Evolutionary conservation across 352 stramenopile genomes (phyloP), one percentile per base, ranked within the genome.

Genomic region (Thraustotheca clavata): DNA sequence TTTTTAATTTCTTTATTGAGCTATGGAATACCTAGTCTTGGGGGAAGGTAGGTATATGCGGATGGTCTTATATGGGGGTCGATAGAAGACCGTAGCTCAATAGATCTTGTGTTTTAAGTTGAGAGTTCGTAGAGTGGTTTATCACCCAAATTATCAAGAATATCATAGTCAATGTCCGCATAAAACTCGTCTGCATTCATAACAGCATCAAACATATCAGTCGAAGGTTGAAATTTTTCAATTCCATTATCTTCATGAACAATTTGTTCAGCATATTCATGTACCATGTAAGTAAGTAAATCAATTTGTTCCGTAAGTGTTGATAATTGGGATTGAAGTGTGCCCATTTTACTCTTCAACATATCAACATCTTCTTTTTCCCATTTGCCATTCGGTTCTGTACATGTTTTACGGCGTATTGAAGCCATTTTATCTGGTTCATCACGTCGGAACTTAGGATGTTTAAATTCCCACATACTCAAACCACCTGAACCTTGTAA

Each of bases 401-500:
- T 65, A 46, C 57, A 65, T 1, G 57, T 65, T 46, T 65, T 65
- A 12, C 57, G 57, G 11, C 57, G 57, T 34, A 65, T 65, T 6
- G 57, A 26, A 12, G 20, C 39, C n/a, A 65, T 50, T 33, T 65
- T 65, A 29, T 29, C 14, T 11, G 57, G 57, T 18, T n/a, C 35
- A 22, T 54, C 57, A 32, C 57, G 57, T 9, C 46, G 57, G 38
- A 65, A 65, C 41, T 65, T 65, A 32, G 57, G 36, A 46, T 65
- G 57, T 9, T 40, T 50, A 16, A 65, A 65, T 33, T 65, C 57
- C 57, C 57, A 65, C 18, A 27, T 26, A 31, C 16, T 24, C 3
- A 36, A 24, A 76, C 86, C 92, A 60, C 87, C 86, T 65, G 85
- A 81, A 52, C 74, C 80, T 71, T 94, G 83, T 62, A 91, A 81